Base-by-base conservation (phyloP, 345 rosid species). In the Eucalyptus regnans region DNA sequence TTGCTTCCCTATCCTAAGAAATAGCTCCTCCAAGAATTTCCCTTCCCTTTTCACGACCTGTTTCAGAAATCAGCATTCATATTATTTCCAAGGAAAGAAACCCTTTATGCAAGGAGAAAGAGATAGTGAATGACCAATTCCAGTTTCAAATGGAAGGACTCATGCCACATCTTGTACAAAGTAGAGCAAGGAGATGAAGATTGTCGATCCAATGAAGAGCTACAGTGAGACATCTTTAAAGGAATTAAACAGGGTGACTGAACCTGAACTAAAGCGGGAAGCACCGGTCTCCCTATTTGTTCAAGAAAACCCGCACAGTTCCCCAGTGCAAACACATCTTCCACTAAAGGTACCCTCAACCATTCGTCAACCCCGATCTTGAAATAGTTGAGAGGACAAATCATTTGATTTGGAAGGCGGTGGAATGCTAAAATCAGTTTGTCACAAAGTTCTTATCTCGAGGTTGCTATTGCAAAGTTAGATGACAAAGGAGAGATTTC, bases 41-140 rank as follows among this genome's bases (percentile, higher is more conserved):
- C 97, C 98, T 90, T 96, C 92, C 92, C 98, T 94, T 89, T 96
- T 97, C 5, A 94, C 98, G 6, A 94, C 97, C 94, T 93, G 93
- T 33, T 33, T 33, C 4, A 17, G 13, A 33, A 17, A 17, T 33
- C 9, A 33, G 7, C 25, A 17, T 71, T 33, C 23, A 33, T 17
- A 3, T 33, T 33, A 37, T 68, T 68, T 68, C 25, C 12, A 3
- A 16, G 43, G 43, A 68, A 31, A 68, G 43, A 33, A 33, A 16
- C 80, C 18, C 80, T 20, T 31, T 31, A 15, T 8, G 43, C 23
- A 33, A 33, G 8, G 80, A 31, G 43, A 33, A 68, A 68, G 12
- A 9, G 22, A 8, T 31, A 16, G 7, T 17, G 43, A 68, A 68
- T 68, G 80, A 3, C 12, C 80, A 16, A 41, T 68, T 16, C 4